phyloP scores from a whole-genome alignment of 2,329 filamentous ascomycete genomes.

The Sclerotinia subarctica region DNA sequence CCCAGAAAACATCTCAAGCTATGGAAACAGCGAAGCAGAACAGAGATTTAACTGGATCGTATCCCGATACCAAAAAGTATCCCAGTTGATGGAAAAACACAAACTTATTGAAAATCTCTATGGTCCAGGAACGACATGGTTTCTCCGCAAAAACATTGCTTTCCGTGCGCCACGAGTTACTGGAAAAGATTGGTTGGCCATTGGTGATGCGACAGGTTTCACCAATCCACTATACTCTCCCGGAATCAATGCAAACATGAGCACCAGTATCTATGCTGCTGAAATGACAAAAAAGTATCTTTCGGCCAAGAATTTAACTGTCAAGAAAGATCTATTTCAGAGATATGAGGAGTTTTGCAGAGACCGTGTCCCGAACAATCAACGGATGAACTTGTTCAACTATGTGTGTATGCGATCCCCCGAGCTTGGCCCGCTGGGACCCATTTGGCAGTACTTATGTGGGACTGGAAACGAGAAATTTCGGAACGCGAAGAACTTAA shows the following conservation, averaged over 20 bases:
- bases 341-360: conserved; percentile 29
- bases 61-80: conserved; percentile 29
- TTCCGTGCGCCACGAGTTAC: conserved; percentile 30
- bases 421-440: conserved; percentile 26
- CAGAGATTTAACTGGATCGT: conserved; percentile 35
- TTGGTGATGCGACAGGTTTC: conserved; percentile 36
- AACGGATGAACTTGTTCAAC: conserved; percentile 34
- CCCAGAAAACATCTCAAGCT: conserved; percentile 29
- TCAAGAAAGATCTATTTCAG: not conserved
- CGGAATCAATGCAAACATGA: conserved; percentile 34
- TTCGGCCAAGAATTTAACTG: not conserved
- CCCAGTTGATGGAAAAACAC: conserved; percentile 30
- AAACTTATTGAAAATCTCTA: conserved; percentile 30
- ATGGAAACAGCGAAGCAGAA: conserved; percentile 32
- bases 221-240: conserved; percentile 37
- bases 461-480: conserved; percentile 26
- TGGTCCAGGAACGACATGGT: conserved; percentile 31
- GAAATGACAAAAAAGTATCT: conserved; percentile 24
- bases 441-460: conserved; percentile 31
- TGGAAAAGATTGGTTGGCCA: conserved; percentile 33
- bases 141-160: conserved; percentile 30
- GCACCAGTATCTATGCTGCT: conserved; percentile 22
- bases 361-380: conserved; percentile 24
- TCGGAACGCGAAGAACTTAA: conserved; percentile 18
- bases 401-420: conserved; percentile 31